Evolutionary conservation across 768 basidiomycete genomes (phyloP).

Genomic region (Russula sp.): DNA sequence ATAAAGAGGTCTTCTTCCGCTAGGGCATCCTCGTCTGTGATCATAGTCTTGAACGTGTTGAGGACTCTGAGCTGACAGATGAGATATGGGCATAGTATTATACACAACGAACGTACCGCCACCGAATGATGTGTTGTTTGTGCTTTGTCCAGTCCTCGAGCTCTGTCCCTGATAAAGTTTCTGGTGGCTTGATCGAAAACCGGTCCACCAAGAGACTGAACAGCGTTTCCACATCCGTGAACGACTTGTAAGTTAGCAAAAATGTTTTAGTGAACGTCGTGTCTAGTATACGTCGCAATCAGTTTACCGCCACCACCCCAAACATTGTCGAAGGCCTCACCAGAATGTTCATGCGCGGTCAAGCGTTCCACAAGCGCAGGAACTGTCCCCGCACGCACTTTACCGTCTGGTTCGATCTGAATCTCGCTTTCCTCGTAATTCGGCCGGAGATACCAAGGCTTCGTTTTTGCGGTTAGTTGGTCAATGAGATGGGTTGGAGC

Average conservation of each 20-base stretch:
- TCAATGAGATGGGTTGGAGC: slow-evolving; percentile 40
- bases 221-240: slow-evolving; percentile 76
- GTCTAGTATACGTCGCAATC: slow-evolving; percentile 44
- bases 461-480: slow-evolving; percentile 36
- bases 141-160: slow-evolving; percentile 71
- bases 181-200: slow-evolving; percentile 73
- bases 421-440: slow-evolving; percentile 79
- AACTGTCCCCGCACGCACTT: slow-evolving; percentile 82
- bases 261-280: slow-evolving; percentile 81
- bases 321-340: slow-evolving; percentile 38
- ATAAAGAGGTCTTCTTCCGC: slow-evolving; percentile 84
- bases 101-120: slow-evolving; percentile 50
- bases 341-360: slow-evolving; percentile 84
- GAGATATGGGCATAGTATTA: background rate
- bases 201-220: slow-evolving; percentile 76
- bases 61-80: slow-evolving; percentile 52
- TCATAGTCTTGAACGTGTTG: slow-evolving; percentile 87
- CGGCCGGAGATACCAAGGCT: slow-evolving; percentile 82
- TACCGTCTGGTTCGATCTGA: slow-evolving; percentile 76
- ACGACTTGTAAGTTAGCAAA: slow-evolving; percentile 94
- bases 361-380: slow-evolving; percentile 82
- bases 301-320: background rate
- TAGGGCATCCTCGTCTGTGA: slow-evolving; percentile 75
- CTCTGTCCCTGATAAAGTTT: slow-evolving; percentile 55
- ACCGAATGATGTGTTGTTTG: slow-evolving; percentile 83